Evolutionary conservation across 2,329 filamentous ascomycete genomes (phyloP).

Genomic region (Xylaria sp.): DNA sequence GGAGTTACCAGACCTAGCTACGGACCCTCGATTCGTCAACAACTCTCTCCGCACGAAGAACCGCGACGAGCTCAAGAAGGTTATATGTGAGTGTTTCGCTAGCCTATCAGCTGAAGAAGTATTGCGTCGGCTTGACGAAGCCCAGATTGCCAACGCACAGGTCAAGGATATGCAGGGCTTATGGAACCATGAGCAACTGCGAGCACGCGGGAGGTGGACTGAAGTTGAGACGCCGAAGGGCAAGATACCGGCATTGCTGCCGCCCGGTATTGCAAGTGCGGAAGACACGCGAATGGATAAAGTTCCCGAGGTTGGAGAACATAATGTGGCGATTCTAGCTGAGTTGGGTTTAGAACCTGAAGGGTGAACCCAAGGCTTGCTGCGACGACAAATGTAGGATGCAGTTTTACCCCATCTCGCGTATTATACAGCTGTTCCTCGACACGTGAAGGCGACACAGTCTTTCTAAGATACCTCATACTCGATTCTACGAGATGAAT

Average conservation of each 20-base stretch:
- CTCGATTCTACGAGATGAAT: background rate
- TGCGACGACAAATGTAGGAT: slow-evolving; percentile 19
- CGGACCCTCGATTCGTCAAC: slow-evolving; percentile 59
- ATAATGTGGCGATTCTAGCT: slow-evolving; percentile 59
- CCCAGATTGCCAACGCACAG: slow-evolving; percentile 65
- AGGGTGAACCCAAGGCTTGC: slow-evolving; percentile 8
- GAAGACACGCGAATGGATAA: slow-evolving; percentile 54
- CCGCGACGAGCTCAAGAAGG: slow-evolving; percentile 56
- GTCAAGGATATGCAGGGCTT: slow-evolving; percentile 66
- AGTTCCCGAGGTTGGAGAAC: slow-evolving; percentile 62
- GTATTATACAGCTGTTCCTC: slow-evolving; percentile 2
- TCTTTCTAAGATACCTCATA: slow-evolving; percentile 1
- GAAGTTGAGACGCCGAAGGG: slow-evolving; percentile 61
- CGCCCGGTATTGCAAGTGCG: slow-evolving; percentile 55
- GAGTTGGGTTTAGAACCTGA: slow-evolving; percentile 54
- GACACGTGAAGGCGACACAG: slow-evolving; percentile 1
- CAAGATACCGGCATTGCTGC: slow-evolving; percentile 59
- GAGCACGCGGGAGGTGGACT: slow-evolving; percentile 62
- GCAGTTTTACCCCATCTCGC: background rate
- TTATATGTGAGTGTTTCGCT: slow-evolving; percentile 59
- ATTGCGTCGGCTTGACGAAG: slow-evolving; percentile 57
- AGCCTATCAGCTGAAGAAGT: slow-evolving; percentile 54
- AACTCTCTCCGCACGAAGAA: slow-evolving; percentile 61
- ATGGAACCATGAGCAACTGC: slow-evolving; percentile 65
- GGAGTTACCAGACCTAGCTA: slow-evolving; percentile 54